A percentile compares a stretch with the other conserved stretches of the same genome.
Evolutionary conservation across 2,329 filamentous ascomycete species (phyloP).

Genomic region (Hypoxylon sp.): DNA sequence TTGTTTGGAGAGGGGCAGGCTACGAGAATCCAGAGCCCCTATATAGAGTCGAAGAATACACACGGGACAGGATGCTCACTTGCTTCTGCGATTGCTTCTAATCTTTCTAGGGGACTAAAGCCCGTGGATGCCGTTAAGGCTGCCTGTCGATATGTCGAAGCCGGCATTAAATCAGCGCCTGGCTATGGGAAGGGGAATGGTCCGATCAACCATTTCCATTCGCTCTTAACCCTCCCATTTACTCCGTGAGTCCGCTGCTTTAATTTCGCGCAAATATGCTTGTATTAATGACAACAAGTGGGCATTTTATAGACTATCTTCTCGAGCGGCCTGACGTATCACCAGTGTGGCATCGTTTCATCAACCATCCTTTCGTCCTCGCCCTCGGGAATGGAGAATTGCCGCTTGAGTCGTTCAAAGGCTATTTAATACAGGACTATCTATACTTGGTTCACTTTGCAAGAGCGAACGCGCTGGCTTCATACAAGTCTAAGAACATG

Average conservation of each 20-base stretch:
- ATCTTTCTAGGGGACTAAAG: constrained; percentile 72
- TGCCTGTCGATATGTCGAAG: constrained; percentile 81
- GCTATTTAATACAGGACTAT: constrained; percentile 94
- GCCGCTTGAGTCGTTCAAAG: constrained; percentile 83
- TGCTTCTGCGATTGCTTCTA: constrained; percentile 86
- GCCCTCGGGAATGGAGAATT: constrained; percentile 82
- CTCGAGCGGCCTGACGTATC: constrained; percentile 82
- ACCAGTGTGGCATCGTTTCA: constrained; percentile 80
- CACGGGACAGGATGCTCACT: constrained; percentile 96
- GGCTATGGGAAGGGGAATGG: constrained; percentile 77
- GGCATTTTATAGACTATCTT: constrained; percentile 86
- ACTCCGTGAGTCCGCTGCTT: constrained; percentile 64
- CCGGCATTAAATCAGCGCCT: constrained; percentile 76
- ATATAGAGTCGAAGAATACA: constrained; percentile 82
- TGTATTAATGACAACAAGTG: constrained; percentile 62
- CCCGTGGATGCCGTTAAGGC: constrained; percentile 73
- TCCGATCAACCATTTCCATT: constrained; percentile 85
- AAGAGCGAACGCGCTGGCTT: constrained; percentile 85
- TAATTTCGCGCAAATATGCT: neutral
- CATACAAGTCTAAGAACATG: constrained; percentile 85
- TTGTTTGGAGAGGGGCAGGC: constrained; percentile 74
- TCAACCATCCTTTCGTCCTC: constrained; percentile 86
- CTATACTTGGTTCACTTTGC: constrained; percentile 93
- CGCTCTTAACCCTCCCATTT: constrained; percentile 77
- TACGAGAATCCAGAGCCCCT: constrained; percentile 77